A percentile compares a stretch with the other conserved stretches of the same genome.
phyloP scores from a whole-genome alignment of 176 grass and related monocot genomes.

The Musa itinerans region DNA sequence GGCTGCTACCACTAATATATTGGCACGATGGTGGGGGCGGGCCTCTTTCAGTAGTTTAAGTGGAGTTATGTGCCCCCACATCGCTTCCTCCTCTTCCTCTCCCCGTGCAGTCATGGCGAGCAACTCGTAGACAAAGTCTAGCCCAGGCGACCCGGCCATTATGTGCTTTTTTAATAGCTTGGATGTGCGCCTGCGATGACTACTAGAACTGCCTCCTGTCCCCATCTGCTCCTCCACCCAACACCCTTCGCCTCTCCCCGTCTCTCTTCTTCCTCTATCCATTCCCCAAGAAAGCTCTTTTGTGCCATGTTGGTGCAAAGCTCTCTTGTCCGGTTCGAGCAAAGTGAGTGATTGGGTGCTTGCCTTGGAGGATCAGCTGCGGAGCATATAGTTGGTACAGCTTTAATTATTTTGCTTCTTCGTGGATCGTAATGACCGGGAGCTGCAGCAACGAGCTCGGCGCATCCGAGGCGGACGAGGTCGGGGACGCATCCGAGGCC shows the following conservation, averaged over 20 bases:
- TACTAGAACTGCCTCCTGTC: constrained; percentile 16
- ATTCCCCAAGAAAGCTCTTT: neutral
- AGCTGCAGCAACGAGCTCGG: constrained; percentile 52
- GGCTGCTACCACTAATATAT: too few species aligned
- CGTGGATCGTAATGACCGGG: constrained; percentile 20
- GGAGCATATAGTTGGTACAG: too few species aligned
- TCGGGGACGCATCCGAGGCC: constrained; percentile 3
- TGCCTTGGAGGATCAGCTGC: neutral
- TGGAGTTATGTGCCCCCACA: neutral
- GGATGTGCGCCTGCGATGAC: neutral
- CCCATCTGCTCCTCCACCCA: constrained; percentile 23
- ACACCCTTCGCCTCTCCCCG: neutral
- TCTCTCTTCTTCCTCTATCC: neutral
- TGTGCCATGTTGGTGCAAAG: too few species aligned
- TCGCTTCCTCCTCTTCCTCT: neutral
- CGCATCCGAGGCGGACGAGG: constrained; percentile 56
- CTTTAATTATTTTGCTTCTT: neutral
- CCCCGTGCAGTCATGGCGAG: neutral
- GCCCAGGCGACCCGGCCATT: neutral
- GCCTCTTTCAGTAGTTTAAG: too few species aligned
- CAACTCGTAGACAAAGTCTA: neutral
- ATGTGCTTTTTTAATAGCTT: neutral
- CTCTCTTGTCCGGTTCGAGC: too few species aligned
- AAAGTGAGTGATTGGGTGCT: neutral
- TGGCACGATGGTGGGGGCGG: too few species aligned